Evolutionary conservation across 768 basidiomycete species (phyloP).

Genomic region (Saitozyma podzolica): DNA sequence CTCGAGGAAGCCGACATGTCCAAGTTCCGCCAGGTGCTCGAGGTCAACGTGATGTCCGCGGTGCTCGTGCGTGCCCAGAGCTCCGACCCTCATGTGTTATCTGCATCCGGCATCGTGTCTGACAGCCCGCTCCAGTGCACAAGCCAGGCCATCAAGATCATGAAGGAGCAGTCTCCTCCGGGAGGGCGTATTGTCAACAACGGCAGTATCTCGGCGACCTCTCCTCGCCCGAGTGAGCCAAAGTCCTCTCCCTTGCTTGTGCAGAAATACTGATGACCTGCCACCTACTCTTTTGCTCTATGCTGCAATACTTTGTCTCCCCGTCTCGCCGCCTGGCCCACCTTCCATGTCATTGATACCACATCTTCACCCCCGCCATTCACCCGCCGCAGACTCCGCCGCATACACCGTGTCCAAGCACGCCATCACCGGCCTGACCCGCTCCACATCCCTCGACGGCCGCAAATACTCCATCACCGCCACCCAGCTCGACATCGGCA

Average conservation of each 20-base stretch:
- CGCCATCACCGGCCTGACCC: slow-evolving; percentile 73
- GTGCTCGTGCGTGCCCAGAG: slow-evolving; percentile 58
- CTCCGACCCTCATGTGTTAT: neutral
- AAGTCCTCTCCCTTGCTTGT: neutral
- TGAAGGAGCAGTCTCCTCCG: slow-evolving; percentile 70
- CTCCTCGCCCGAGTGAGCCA: slow-evolving; percentile 50
- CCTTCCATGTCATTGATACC: neutral
- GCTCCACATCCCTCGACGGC: slow-evolving; percentile 74
- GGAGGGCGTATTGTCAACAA: slow-evolving; percentile 87
- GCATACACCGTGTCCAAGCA: slow-evolving; percentile 80
- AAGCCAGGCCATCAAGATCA: slow-evolving; percentile 68
- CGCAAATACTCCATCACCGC: slow-evolving; percentile 70
- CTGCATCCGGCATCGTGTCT: neutral
- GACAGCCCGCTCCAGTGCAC: slow-evolving; percentile 57
- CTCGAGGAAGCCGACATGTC: slow-evolving; percentile 63
- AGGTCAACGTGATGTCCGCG: slow-evolving; percentile 70
- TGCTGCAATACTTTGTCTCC: neutral
- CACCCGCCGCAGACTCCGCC: slow-evolving; percentile 44
- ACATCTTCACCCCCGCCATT: neutral
- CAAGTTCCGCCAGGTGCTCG: slow-evolving; percentile 57
- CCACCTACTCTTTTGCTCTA: neutral
- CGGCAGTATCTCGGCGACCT: slow-evolving; percentile 56
- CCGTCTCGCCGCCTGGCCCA: neutral
- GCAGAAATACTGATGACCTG: no score
- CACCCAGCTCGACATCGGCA: slow-evolving; percentile 83